Evolutionary conservation across 352 stramenopile species (phyloP), one percentile per base, ranked within the genome.

Genomic region (Phytophthora podocarpi): DNA sequence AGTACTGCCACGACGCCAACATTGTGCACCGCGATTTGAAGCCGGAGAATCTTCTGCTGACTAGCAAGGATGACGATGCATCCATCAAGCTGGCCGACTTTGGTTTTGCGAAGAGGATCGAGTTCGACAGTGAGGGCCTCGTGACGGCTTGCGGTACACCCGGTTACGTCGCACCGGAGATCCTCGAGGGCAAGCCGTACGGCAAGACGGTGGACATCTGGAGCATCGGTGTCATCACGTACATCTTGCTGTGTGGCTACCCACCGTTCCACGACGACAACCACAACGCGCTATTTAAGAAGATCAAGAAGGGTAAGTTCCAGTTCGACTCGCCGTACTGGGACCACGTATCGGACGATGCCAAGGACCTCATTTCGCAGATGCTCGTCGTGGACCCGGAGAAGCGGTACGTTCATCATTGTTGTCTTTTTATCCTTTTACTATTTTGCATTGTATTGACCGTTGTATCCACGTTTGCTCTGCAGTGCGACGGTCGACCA

Each of bases 311-410:
- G 46, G 95, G 92, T 47, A 90, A 96, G 56, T 98, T 97, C 71
- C 78, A 98, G 77, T 98, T 98, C 57, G 93, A 98, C 59, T 89
- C 91, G n/a, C 93, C 97, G 15, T 98, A 98, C 74, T 98, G 95
- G 95, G 86, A 94, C 66, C 80, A 96, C 59, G 87, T 98, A 12
- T 97, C 87, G 27, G 90, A 95, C 40, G 80, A 97, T 45, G 96
- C 92, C 40, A 98, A 98, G 71, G 93, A 98, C 48, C 74, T 99
- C 26, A 98, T 99, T 60, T 80, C 68, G n/a, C 83, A 88, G 62
- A 90, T 98, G 72, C 85, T 99, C 6, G 70, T 97, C 3, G 74
- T 97, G n/a, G 83, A 98, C 69, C 88, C 91, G 15, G 70, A 85
- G 15, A 78, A 98, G 61, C 77, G 96, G 80, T 93, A 41, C 36